Base-by-base conservation (phyloP, 257 asterid genomes). In the Craterostigma plantagineum region DNA sequence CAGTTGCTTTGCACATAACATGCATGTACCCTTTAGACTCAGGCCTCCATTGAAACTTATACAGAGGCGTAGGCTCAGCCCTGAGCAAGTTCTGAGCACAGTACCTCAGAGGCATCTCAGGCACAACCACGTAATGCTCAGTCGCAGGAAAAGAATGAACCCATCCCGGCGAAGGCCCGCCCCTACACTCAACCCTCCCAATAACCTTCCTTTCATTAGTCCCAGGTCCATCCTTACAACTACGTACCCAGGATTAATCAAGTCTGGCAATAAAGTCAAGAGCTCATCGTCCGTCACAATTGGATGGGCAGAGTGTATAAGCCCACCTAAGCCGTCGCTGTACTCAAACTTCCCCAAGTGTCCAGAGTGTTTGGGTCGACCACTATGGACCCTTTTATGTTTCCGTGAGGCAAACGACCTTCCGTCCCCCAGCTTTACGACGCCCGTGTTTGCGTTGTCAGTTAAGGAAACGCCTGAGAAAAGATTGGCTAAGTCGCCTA, bases 51-150 rank as follows among this genome's bases (percentile, higher is more conserved):
- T 77, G 44, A 55, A 90, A 90, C 79, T 90, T 90, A 38, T 52
- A 90, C 14, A 90, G 63, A 4, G 98, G 98, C 11, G 99, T 65
- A 41, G 99, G 99, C 74, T 90, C 95, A 0, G 99, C 95, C 59
- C 60, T 75, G 0, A 83, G 78, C 51, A 90, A 53, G 62, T 90
- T 90, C 38, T 63, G 76, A 0, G 84, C 84, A 58, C 94, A 90
- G 53, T 90, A 90, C 52, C 99, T 63, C 12, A 90, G 83, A 34
- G 99, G 72, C 99, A 90, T 90, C 60, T 90, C 95, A 42, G 99
- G 99, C 51, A 83, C 92, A 48, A 90, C 65, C 40, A 90, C 69
- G 10, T 83, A 90, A 48, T 83, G 73, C 59, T 90, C 91, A 7
- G 99, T 83, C 35, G 67, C 78, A 1, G 95, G 94, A 38, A 90